These are phyloP conservation scores for Vitis rupestris DNA, from an alignment of 164 flowering plant species.

Conservation along the genomic window DNA sequence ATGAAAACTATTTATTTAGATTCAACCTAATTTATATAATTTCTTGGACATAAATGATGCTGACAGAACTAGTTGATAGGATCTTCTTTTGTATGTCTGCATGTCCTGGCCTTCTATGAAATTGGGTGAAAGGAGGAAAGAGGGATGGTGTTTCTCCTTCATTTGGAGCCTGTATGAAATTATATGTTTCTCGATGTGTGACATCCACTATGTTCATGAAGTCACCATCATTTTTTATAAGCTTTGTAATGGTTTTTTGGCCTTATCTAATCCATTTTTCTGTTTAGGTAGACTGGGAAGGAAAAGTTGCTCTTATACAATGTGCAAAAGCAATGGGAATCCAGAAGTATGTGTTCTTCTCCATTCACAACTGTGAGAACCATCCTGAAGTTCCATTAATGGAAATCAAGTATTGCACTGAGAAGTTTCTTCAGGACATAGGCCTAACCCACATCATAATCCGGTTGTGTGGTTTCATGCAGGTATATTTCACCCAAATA, in stretches of 20 bases:
- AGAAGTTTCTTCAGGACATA: conserved; percentile 83
- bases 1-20: too few species aligned
- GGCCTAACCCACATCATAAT: conserved; percentile 68
- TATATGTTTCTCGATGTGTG: not conserved
- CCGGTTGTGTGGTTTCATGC: conserved; percentile 97
- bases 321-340: conserved; percentile 99
- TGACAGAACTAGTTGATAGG: too few species aligned
- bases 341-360: conserved; percentile 86
- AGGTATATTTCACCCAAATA: conserved; percentile 44
- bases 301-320: conserved; percentile 98
- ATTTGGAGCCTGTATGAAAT: not conserved
- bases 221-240: not conserved
- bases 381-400: conserved; percentile 97
- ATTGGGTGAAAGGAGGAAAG: too few species aligned
- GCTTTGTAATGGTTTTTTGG: not conserved
- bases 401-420: conserved; percentile 97
- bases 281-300: conserved; percentile 99
- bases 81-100: too few species aligned
- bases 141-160: too few species aligned
- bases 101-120: too few species aligned
- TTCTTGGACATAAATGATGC: too few species aligned
- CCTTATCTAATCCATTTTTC: conserved; percentile 29
- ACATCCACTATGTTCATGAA: not conserved
- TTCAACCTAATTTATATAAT: too few species aligned
- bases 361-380: conserved; percentile 96